Conservation (phyloP, 768 basidiomycete genomes). For the Dioszegia crocea region DNA sequence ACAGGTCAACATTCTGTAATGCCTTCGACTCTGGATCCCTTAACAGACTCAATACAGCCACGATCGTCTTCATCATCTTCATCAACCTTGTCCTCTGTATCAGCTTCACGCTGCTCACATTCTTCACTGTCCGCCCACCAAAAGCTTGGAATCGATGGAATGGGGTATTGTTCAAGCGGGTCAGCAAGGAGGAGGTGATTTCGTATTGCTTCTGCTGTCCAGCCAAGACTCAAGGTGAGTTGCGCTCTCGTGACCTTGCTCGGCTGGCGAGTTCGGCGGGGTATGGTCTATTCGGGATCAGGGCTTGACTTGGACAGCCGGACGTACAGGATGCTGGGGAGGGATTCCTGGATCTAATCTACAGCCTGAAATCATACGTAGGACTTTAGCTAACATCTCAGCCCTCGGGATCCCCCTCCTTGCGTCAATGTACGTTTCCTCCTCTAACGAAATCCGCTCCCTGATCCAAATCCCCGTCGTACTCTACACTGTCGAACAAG, state of each 20-base stretch:
- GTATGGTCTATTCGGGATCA: background rate
- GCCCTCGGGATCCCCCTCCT: constrained; percentile 39
- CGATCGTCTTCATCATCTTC: constrained; percentile 25
- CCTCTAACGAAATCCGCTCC: constrained; percentile 15
- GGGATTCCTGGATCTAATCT: background rate
- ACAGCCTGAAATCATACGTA: no score
- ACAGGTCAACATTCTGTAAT: constrained; percentile 23
- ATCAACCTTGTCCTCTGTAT: constrained; percentile 30
- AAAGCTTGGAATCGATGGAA: background rate
- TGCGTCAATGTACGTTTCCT: constrained; percentile 34
- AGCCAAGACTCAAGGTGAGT: constrained; percentile 19
- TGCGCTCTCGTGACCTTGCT: background rate
- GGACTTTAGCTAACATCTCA: constrained; percentile 6
- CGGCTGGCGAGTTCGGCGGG: background rate
- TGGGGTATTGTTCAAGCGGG: constrained; percentile 9
- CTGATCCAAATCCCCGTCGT: constrained; percentile 42
- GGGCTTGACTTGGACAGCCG: background rate
- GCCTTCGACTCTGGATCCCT: constrained; percentile 21
- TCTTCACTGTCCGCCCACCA: constrained; percentile 17
- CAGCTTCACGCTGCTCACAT: constrained; percentile 15
- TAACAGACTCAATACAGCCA: constrained; percentile 2
- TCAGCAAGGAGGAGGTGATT: constrained; percentile 11
- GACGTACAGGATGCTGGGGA: background rate
- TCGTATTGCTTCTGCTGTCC: constrained; percentile 22
- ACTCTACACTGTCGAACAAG: constrained; percentile 41